Percentiles rank a stretch among this genome's conserved stretches.
phyloP scores from a whole-genome alignment of 2,329 filamentous ascomycete genomes.

The Calonectria naviculata region DNA sequence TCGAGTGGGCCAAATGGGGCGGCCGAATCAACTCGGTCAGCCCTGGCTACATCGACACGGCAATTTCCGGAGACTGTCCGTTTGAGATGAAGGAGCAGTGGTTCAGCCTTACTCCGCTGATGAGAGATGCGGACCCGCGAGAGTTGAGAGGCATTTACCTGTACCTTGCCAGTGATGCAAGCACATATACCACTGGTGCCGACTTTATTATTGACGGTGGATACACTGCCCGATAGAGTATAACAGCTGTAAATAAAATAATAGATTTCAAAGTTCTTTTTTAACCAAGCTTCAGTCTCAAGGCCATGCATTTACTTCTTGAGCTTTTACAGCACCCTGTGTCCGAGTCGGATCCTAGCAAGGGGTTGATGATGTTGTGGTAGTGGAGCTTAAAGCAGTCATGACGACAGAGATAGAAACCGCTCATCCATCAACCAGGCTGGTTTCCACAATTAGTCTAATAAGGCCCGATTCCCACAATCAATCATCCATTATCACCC shows the following conservation, averaged over 20 bases:
- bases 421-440: neutral
- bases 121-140: conserved; percentile 42
- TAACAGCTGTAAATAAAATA: neutral
- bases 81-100: conserved; percentile 49
- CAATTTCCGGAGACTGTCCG: conserved; percentile 45
- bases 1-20: conserved; percentile 57
- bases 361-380: neutral
- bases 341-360: neutral
- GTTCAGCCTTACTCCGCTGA: conserved; percentile 45
- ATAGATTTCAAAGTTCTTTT: neutral
- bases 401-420: neutral
- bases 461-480: neutral
- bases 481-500: neutral
- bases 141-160: conserved; percentile 46
- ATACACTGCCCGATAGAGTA: conserved; percentile 29
- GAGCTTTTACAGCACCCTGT: neutral
- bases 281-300: neutral
- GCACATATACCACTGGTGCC: conserved; percentile 27
- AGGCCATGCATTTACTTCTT: neutral
- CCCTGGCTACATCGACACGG: conserved; percentile 52
- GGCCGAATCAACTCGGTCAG: conserved; percentile 53
- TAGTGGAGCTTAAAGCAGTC: neutral
- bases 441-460: neutral
- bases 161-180: conserved; percentile 37
- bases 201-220: conserved; percentile 30